Base-by-base conservation (phyloP, 225 moss, liverwort and hornwort species). In the Polytrichum commune region DNA sequence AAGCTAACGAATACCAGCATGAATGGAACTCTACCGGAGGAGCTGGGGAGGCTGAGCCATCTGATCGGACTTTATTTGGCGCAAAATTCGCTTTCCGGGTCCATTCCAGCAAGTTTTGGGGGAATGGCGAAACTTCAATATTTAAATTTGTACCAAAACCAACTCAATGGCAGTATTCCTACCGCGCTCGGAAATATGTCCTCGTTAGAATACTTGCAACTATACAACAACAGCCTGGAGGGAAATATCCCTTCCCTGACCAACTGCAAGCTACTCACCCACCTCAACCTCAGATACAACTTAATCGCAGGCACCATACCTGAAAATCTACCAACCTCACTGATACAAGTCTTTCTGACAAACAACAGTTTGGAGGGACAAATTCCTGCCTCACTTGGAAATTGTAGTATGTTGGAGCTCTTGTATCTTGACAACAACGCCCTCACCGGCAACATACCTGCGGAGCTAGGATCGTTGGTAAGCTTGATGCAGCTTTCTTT, bases 1-100 rank as follows among this genome's bases (percentile, higher is more conserved):
- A 72, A 77, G 54, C 19, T 73, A 2, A 74, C 70, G 3, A 72
- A 75, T 18, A 80, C 77, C 64, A 1, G 57, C 10, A 26, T 86
- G 4, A 83, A 9, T 19, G 83, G 86, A 2, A 63, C 16, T 4
- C 23, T 80, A 9, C 75, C 80, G 18, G 20, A 6, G 0, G 63
- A 64, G 30, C 66, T 82, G 0, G 82, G 82, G 26, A 24, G 32
- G 8, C 29, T 81, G 33, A 27, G 18, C 5, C 62, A 67, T 6
- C 5, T 80, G 27, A 27, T 58, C 20, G 74, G 74, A 6, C 22
- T 81, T 1, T 67, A 1, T 64, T 16, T 81, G 0, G 63, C 0
- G 5, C 0, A 56, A 22, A 81, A 81, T 30, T 5, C 19, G 1
- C 55, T 81, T 1, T 56, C 56, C 7, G 77, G 74, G 0, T 33